Evolutionary conservation across 352 stramenopile genomes (phyloP).

Genomic region (Phytophthora rubi): DNA sequence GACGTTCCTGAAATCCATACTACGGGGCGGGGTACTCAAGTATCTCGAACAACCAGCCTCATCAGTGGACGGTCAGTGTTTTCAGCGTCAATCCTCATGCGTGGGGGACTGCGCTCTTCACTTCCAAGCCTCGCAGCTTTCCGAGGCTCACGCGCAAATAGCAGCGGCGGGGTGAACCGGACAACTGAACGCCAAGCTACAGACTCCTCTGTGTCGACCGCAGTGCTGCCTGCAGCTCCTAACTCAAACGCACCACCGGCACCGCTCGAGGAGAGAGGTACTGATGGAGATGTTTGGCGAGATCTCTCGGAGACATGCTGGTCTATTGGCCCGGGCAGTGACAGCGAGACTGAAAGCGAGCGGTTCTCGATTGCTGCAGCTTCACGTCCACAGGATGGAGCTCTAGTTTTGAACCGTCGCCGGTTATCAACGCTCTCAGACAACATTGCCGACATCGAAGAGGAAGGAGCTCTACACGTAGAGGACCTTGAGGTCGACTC

Average conservation of each 20-base stretch:
- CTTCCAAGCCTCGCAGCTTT: constrained; percentile 20
- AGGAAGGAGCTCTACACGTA: background rate
- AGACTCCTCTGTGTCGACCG: constrained; percentile 11
- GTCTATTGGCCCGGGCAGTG: constrained; percentile 40
- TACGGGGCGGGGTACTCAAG: background rate
- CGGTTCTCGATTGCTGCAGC: constrained; percentile 2
- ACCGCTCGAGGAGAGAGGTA: background rate
- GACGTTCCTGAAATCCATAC: constrained; percentile 13
- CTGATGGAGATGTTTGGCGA: constrained; percentile 23
- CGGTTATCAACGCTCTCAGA: constrained; percentile 33
- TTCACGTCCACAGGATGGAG: background rate
- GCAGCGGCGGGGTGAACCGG: background rate
- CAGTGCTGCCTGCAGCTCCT: background rate
- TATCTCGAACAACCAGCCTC: constrained; percentile 17
- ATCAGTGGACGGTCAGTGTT: constrained; percentile 31
- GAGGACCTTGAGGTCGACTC: constrained; percentile 12
- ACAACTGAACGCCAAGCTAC: constrained; percentile 3
- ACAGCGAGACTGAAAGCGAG: constrained; percentile 37
- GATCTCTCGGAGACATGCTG: constrained; percentile 40
- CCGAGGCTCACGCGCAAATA: constrained; percentile 6
- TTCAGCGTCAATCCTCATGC: constrained; percentile 21
- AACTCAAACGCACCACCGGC: background rate
- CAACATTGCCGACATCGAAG: constrained; percentile 14
- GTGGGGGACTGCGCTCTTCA: constrained; percentile 14
- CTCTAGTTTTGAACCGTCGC: constrained; percentile 1